Conservation (phyloP, 331 rosid species). For the Rhamnella rubrinervis region DNA sequence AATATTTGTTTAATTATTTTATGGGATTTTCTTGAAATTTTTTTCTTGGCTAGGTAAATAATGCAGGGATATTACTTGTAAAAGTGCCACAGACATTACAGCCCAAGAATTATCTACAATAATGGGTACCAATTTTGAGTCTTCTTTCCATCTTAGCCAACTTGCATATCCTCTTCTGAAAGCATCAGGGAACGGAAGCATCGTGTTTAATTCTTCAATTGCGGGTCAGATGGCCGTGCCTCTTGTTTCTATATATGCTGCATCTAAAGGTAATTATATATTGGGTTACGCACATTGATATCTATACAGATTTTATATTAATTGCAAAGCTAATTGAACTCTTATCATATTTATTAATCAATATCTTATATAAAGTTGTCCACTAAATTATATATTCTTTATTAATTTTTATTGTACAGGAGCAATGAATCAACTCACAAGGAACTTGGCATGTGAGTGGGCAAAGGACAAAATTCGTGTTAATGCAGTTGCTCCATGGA, state of each 20-base stretch:
- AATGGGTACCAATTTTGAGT: slow-evolving; percentile 50
- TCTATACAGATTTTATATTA: too few species aligned
- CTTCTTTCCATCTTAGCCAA: slow-evolving; percentile 47
- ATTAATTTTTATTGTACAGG: neutral
- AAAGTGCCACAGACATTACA: slow-evolving; percentile 27
- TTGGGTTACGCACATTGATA: neutral
- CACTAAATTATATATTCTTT: too few species aligned
- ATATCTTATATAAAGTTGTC: too few species aligned
- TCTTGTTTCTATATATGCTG: slow-evolving; percentile 15
- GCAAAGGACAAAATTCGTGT: slow-evolving; percentile 36
- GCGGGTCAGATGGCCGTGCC: slow-evolving; percentile 34
- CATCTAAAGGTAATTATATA: slow-evolving; percentile 33
- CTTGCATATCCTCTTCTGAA: slow-evolving; percentile 59
- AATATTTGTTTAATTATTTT: neutral
- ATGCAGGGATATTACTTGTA: slow-evolving; percentile 41
- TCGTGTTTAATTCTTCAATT: slow-evolving; percentile 60
- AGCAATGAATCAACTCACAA: slow-evolving; percentile 36
- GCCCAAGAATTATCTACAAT: slow-evolving; percentile 42
- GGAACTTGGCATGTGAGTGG: slow-evolving; percentile 46
- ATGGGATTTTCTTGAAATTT: neutral
- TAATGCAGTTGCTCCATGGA: slow-evolving; percentile 41
- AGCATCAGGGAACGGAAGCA: slow-evolving; percentile 58
- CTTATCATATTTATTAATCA: too few species aligned
- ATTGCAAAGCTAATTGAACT: too few species aligned
- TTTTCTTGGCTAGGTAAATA: slow-evolving; percentile 42